These are phyloP conservation scores for Eimeria necatrix DNA, from an alignment of 169 alveolate species.

Conservation along the genomic window DNA sequence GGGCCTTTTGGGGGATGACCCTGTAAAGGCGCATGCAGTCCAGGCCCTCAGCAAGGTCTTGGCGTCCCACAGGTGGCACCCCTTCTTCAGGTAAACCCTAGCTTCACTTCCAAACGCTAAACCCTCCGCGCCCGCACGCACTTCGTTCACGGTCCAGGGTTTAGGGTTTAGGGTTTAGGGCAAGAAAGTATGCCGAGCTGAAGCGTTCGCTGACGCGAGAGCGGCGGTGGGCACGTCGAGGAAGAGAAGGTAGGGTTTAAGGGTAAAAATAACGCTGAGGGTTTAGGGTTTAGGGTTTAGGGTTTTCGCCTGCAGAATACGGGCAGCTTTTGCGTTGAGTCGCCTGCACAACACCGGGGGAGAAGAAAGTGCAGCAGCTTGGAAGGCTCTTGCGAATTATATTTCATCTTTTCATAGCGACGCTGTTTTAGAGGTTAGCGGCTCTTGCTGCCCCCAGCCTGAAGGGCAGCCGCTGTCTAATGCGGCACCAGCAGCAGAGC, in stretches of 20 bases:
- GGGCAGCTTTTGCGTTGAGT: conserved; percentile 60
- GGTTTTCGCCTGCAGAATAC: conserved; percentile 34
- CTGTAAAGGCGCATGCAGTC: conserved; percentile 48
- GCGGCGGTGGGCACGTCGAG: too few species aligned
- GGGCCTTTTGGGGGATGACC: conserved; percentile 26
- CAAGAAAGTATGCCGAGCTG: background rate
- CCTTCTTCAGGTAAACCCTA: conserved; percentile 53
- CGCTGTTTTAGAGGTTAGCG: conserved; percentile 52
- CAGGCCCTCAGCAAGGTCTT: conserved; percentile 66
- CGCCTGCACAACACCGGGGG: conserved; percentile 57
- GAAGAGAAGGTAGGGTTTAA: background rate
- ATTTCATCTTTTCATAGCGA: conserved; percentile 71
- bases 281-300: background rate
- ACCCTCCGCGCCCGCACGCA: too few species aligned
- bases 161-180: background rate
- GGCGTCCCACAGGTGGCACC: conserved; percentile 78
- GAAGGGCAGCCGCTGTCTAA: conserved; percentile 4
- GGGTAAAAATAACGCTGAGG: background rate
- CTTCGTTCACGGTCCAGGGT: too few species aligned
- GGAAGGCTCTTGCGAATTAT: conserved; percentile 40
- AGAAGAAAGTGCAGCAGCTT: conserved; percentile 4
- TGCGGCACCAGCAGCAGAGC: background rate
- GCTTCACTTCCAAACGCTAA: background rate
- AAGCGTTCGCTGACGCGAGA: background rate
- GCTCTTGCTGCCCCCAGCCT: too few species aligned